A percentile compares a stretch with the other conserved stretches of the same genome.
phyloP scores from a whole-genome alignment of 768 basidiomycete genomes.

The Russula earlei region DNA sequence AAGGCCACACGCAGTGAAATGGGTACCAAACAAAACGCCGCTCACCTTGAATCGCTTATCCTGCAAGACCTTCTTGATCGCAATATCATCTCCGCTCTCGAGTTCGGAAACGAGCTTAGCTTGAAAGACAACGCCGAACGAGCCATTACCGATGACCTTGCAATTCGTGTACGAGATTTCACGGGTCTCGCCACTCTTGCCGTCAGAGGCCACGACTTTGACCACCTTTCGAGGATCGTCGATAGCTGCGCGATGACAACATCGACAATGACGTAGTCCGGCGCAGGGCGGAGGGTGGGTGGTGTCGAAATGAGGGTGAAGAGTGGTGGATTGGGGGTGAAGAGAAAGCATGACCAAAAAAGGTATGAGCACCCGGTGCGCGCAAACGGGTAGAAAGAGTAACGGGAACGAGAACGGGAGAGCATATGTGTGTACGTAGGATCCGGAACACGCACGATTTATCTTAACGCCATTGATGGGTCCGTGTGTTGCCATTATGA shows the following conservation, averaged over 20 bases:
- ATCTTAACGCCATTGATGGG: constrained; percentile 81
- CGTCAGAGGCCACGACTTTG: constrained; percentile 90
- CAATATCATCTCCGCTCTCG: constrained; percentile 76
- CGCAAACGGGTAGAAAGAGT: constrained; percentile 16
- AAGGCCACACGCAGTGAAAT: constrained; percentile 6
- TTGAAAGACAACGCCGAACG: constrained; percentile 97
- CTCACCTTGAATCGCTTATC: constrained; percentile 99
- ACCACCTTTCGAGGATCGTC: constrained; percentile 97
- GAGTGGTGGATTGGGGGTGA: constrained; percentile 8
- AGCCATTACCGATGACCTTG: constrained; percentile 98
- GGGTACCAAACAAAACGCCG: constrained; percentile 15
- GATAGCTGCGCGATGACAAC: constrained; percentile 42
- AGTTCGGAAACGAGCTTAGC: constrained; percentile 70
- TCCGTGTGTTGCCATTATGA: constrained; percentile 52
- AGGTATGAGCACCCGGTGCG: constrained; percentile 26
- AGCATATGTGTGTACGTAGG: constrained; percentile 4
- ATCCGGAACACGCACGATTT: constrained; percentile 48
- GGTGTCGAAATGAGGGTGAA: neutral
- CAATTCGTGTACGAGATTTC: constrained; percentile 93
- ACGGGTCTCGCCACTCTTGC: constrained; percentile 81
- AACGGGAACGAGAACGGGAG: constrained; percentile 3
- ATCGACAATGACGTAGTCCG: constrained; percentile 23
- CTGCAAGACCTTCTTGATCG: constrained; percentile 99
- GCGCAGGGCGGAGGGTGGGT: constrained; percentile 22
- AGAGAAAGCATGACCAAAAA: constrained; percentile 18